phyloP scores from a whole-genome alignment of 768 basidiomycete species.

The Solioccasus polychromus region DNA sequence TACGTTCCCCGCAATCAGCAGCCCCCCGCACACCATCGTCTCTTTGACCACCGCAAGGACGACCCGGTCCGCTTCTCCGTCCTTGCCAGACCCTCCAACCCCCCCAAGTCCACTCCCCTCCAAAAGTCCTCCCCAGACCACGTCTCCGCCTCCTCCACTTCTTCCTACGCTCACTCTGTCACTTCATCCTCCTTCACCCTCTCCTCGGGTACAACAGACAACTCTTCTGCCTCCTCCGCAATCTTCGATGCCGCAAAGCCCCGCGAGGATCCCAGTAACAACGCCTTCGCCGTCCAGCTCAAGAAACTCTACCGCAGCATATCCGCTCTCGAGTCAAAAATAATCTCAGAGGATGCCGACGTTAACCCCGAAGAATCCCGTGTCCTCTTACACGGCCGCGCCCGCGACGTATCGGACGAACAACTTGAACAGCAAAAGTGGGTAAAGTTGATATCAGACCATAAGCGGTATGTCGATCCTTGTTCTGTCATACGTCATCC shows the following conservation, averaged over 20 bases:
- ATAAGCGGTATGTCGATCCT: slow-evolving; percentile 69
- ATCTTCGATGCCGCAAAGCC: slow-evolving; percentile 59
- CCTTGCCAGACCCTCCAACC: slow-evolving; percentile 46
- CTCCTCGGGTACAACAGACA: slow-evolving; percentile 70
- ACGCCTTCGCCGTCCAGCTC: slow-evolving; percentile 69
- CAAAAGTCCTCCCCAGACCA: slow-evolving; percentile 67
- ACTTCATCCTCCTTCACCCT: slow-evolving; percentile 71
- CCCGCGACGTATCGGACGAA: slow-evolving; percentile 39
- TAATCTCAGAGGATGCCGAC: slow-evolving; percentile 59
- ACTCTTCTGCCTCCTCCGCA: slow-evolving; percentile 69
- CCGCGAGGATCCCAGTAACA: slow-evolving; percentile 55
- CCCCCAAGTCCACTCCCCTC: slow-evolving; percentile 45
- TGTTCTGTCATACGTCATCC: slow-evolving; percentile 1
- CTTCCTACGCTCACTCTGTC: slow-evolving; percentile 69
- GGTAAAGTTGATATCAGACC: slow-evolving; percentile 66
- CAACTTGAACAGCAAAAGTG: slow-evolving; percentile 77
- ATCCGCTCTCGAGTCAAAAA: slow-evolving; percentile 71
- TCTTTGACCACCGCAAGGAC: slow-evolving; percentile 89
- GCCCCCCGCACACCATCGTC: slow-evolving; percentile 43
- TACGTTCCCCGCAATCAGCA: slow-evolving; percentile 34
- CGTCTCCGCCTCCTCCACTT: slow-evolving; percentile 70
- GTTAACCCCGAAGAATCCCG: slow-evolving; percentile 46
- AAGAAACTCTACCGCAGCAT: slow-evolving; percentile 85
- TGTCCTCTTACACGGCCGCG: slow-evolving; percentile 33
- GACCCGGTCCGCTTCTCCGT: slow-evolving; percentile 86